Conservation (phyloP, 495 filamentous ascomycete genomes). For the Podospora didyma region DNA sequence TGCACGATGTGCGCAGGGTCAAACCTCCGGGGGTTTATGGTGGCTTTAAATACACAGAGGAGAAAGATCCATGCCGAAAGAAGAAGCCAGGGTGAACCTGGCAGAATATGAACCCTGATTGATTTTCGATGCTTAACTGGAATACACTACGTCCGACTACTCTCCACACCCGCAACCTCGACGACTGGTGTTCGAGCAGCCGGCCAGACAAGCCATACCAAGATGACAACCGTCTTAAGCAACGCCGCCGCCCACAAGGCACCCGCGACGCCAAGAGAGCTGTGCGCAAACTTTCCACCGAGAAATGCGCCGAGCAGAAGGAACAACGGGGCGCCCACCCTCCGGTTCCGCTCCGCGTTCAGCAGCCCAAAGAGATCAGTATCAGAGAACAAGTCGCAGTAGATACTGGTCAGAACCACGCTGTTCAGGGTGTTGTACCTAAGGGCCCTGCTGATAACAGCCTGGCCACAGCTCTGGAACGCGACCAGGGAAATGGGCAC, state of each 20-base stretch:
- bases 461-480: conserved; percentile 69
- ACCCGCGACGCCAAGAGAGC: conserved; percentile 52
- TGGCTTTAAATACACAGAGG: no score
- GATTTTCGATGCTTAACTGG: no score
- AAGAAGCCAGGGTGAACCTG: no score
- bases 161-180: no score
- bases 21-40: no score
- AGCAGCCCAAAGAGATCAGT: conserved; percentile 47
- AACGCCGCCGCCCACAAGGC: conserved; percentile 59
- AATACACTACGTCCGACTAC: no score
- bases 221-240: conserved; percentile 49
- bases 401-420: conserved; percentile 68
- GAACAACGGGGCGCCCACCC: conserved; percentile 52
- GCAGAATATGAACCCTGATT: no score
- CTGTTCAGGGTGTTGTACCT: conserved; percentile 59
- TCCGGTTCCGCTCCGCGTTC: conserved; percentile 56
- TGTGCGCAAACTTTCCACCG: conserved; percentile 57
- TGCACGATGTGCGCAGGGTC: no score
- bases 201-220: conserved; percentile 57
- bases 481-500: conserved; percentile 60
- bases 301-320: conserved; percentile 57
- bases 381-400: conserved; percentile 68
- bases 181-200: no score
- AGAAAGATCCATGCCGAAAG: no score
- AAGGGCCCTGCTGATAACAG: conserved; percentile 62